Evolutionary conservation across 331 rosid genomes (phyloP).

Genomic region (Arachis monticola): DNA sequence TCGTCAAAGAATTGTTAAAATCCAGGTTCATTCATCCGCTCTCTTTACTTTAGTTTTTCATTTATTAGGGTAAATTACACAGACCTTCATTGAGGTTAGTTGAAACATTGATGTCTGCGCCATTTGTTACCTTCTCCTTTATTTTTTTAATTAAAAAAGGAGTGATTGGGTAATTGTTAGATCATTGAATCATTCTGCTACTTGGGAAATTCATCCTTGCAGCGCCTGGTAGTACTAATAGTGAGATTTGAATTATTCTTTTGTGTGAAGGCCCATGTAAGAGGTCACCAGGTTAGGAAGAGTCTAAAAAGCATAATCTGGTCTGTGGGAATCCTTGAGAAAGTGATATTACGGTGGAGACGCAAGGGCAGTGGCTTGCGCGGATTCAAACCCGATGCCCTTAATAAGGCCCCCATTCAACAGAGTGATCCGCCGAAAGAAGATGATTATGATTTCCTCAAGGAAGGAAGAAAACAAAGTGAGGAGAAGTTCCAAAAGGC

Average conservation of each 20-base stretch:
- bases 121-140: no score
- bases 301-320: conserved; percentile 66
- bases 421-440: conserved; percentile 48
- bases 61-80: background rate
- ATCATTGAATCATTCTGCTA: background rate
- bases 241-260: conserved; percentile 50
- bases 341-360: conserved; percentile 90
- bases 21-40: conserved; percentile 62
- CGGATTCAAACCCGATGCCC: conserved; percentile 69
- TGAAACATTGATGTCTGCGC: no score
- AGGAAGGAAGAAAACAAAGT: conserved; percentile 83
- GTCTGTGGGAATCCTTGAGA: conserved; percentile 91
- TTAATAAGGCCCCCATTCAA: conserved; percentile 49
- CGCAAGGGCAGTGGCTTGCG: conserved; percentile 89
- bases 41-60: conserved; percentile 27
- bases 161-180: background rate
- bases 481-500: conserved; percentile 90
- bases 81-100: background rate
- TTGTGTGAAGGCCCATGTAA: conserved; percentile 79
- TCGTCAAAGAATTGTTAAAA: conserved; percentile 88
- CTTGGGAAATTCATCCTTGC: conserved; percentile 24
- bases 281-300: conserved; percentile 96
- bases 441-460: conserved; percentile 81
- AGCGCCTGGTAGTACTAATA: conserved; percentile 4
- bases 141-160: no score